Evolutionary conservation across 257 asterid genomes (phyloP), one percentile per base, ranked within the genome.

Genomic region (Nicotiana sylvestris): DNA sequence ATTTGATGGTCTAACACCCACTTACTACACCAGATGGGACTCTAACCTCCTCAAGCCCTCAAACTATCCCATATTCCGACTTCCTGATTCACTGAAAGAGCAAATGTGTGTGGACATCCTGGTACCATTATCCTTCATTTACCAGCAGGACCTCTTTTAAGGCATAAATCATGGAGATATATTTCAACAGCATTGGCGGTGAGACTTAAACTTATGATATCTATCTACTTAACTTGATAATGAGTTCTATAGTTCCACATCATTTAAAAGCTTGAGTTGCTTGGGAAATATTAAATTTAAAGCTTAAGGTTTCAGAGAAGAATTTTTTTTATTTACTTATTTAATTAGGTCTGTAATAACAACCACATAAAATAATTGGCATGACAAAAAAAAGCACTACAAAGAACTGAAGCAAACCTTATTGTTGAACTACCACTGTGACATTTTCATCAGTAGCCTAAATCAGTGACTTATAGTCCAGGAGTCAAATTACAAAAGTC

Each of bases 1-100:
- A 43, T 43, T 43, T 43, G 49, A 43, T 43, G 49, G 49, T 43
- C 39, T 49, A 74, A 49, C 61, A 49, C 61, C 61, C 62, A 25
- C 43, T 21, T 25, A 74, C 39, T 49, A 27, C 80, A 49, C 80
- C 62, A 74, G 80, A 74, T 74, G 60, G 62, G 51, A 74, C 27
- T 33, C 76, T 66, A 66, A 66, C 74, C 74, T 66, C 72, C 46
- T 32, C 49, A 13, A 30, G 49, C 12, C 72, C 21, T 30, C 74
- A 32, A 66, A 32, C 25, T 15, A 66, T 66, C 74, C 74, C 74
- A 66, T 43, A 66, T 32, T 15, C 61, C 13, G 39, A 72, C 25
- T 72, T 72, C 79, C 61, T 12, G 21, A 46, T 72, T 46, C 1
- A 72, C 79, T 6, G 79, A 13, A 46, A 72, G 60, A 46, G 39